Evolutionary conservation across 768 basidiomycete genomes (phyloP).

Genomic region (Rhodosporidiobolus odoratus): DNA sequence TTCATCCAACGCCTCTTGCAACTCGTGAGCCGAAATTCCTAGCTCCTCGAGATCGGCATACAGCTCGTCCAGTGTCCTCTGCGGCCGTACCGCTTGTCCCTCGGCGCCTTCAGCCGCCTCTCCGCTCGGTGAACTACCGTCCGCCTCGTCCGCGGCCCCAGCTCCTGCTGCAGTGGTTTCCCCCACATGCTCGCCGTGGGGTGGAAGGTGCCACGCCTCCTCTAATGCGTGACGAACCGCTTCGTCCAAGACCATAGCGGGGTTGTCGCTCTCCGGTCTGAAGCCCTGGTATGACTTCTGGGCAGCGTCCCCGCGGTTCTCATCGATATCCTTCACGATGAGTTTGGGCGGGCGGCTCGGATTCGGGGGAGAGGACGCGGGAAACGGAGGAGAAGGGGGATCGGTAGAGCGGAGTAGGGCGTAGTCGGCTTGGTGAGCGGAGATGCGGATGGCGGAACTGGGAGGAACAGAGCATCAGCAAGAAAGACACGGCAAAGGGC

Average conservation of each 20-base stretch:
- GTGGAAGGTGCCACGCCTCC: conserved; percentile 23
- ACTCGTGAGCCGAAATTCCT: conserved; percentile 17
- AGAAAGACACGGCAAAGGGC: background rate
- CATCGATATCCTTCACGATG: background rate
- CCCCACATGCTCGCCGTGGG: background rate
- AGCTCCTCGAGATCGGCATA: conserved; percentile 29
- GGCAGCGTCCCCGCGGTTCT: conserved; percentile 1
- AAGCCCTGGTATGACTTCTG: background rate
- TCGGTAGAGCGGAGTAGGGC: background rate
- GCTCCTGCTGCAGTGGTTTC: background rate
- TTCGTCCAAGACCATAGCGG: conserved; percentile 8
- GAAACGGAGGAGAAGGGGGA: background rate
- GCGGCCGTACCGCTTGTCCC: background rate
- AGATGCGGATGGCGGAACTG: conserved; percentile 17
- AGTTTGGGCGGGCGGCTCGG: background rate
- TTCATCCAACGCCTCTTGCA: conserved; percentile 16
- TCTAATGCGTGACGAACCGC: conserved; percentile 27
- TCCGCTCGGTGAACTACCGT: background rate
- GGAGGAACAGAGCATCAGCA: background rate
- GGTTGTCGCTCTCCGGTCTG: background rate
- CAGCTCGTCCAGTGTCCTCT: conserved; percentile 24
- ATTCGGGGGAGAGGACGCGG: no score
- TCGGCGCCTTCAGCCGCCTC: background rate
- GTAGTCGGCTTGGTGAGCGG: conserved; percentile 6
- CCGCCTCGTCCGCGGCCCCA: background rate